A percentile compares a stretch with the other conserved stretches of the same genome.
Evolutionary conservation across 2,329 filamentous ascomycete genomes (phyloP).

Genomic region (Neurospora sp.): DNA sequence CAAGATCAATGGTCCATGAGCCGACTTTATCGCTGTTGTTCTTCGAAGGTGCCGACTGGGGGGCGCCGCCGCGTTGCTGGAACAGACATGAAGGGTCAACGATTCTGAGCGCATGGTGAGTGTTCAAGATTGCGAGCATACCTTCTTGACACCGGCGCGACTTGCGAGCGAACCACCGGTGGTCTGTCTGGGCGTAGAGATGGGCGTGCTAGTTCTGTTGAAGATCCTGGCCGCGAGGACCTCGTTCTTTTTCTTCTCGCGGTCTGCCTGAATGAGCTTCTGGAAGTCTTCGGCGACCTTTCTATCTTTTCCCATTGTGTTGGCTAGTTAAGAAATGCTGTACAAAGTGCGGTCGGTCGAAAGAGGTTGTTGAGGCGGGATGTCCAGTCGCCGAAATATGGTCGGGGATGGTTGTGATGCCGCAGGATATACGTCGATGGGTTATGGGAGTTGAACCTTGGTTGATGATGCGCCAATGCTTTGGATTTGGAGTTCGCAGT

Average conservation of each 20-base stretch:
- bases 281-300: not conserved
- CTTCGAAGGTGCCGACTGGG: conserved; percentile 19
- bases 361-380: not conserved
- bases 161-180: conserved; percentile 53
- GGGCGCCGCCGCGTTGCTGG: conserved; percentile 21
- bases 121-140: not conserved
- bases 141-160: conserved; percentile 66
- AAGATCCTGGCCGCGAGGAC: conserved; percentile 65
- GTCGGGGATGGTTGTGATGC: not conserved
- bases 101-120: not conserved
- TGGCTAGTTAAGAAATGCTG: not conserved
- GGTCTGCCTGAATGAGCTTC: conserved; percentile 31
- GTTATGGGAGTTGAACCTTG: not conserved
- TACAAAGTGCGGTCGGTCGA: not conserved
- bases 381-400: not conserved
- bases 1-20: conserved; percentile 63
- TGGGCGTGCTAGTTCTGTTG: conserved; percentile 46
- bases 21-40: conserved; percentile 45
- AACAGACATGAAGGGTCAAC: not conserved
- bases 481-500: not conserved
- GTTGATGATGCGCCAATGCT: not conserved
- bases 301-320: not conserved
- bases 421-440: not conserved
- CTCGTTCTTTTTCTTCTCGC: conserved; percentile 63
- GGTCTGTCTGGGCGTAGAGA: conserved; percentile 30